Conservation (phyloP, 2,329 filamentous ascomycete species). For the Colletotrichum sp. region DNA sequence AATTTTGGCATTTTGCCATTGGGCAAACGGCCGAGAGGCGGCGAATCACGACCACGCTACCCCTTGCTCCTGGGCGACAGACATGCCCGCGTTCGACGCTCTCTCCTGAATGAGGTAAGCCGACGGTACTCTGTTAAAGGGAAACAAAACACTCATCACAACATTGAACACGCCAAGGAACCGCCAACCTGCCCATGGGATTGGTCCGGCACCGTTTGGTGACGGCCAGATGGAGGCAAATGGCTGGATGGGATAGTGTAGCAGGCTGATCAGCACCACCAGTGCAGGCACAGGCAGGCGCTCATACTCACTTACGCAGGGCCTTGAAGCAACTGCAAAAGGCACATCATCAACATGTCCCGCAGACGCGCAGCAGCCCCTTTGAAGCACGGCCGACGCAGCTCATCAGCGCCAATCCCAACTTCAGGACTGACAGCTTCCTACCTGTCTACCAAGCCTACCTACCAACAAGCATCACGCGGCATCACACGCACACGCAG, state of each 20-base stretch:
- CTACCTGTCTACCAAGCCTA: background rate
- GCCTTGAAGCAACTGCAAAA: background rate
- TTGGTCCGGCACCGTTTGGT: background rate
- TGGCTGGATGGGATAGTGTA: background rate
- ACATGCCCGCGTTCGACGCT: slow-evolving; percentile 6
- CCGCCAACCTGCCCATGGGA: background rate
- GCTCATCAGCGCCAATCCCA: background rate
- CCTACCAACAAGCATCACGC: background rate
- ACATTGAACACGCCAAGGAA: slow-evolving; percentile 7
- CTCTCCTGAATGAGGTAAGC: slow-evolving; percentile 6
- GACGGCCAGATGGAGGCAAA: background rate
- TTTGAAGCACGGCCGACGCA: background rate
- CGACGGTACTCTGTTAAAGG: background rate
- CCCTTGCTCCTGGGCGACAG: slow-evolving; percentile 14
- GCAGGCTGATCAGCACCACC: background rate
- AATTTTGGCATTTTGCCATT: slow-evolving; percentile 17
- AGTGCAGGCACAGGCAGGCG: background rate
- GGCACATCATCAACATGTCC: background rate
- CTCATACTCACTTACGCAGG: background rate
- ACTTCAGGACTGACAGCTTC: background rate
- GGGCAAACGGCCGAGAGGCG: background rate
- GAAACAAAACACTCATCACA: slow-evolving; percentile 11
- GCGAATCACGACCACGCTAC: slow-evolving; percentile 15
- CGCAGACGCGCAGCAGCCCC: background rate
- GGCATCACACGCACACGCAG: background rate